phyloP scores from a whole-genome alignment of 202 grass and related monocot species.

The Musa balbisiana region DNA sequence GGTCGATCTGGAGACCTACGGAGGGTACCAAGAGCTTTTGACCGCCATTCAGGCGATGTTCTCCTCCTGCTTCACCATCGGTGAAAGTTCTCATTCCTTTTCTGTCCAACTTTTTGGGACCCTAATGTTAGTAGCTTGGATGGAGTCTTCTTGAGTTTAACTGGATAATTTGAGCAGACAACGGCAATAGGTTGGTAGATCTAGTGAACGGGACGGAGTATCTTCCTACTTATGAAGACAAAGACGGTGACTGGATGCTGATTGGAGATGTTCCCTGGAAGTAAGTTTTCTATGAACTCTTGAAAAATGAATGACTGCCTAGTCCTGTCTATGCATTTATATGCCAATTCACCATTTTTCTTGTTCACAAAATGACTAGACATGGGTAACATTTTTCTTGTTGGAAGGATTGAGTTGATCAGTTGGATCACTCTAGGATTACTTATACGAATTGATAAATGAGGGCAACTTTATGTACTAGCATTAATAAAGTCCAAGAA shows the following conservation, averaged over 20 bases:
- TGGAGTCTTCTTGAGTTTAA: background rate
- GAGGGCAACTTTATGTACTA: no score
- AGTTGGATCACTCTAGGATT: no score
- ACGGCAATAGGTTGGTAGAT: constrained; percentile 49
- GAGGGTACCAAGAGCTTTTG: constrained; percentile 59
- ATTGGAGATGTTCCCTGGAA: constrained; percentile 91
- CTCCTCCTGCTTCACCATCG: constrained; percentile 47
- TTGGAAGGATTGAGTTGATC: no score
- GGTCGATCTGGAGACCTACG: constrained; percentile 67
- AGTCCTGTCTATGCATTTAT: background rate
- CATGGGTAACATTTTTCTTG: no score
- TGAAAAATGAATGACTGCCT: background rate
- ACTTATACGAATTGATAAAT: no score
- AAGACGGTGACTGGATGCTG: constrained; percentile 93
- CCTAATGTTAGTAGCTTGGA: background rate
- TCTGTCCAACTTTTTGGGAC: background rate
- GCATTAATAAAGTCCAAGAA: no score
- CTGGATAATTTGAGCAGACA: background rate
- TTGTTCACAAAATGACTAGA: no score
- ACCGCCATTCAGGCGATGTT: constrained; percentile 65
- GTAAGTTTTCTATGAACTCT: constrained; percentile 29
- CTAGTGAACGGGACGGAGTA: constrained; percentile 61
- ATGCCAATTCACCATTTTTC: background rate
- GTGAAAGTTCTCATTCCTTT: constrained; percentile 18
- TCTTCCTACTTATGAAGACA: constrained; percentile 84